Conservation (phyloP, 2,329 filamentous ascomycete species). For the Aschersonia sp. region DNA sequence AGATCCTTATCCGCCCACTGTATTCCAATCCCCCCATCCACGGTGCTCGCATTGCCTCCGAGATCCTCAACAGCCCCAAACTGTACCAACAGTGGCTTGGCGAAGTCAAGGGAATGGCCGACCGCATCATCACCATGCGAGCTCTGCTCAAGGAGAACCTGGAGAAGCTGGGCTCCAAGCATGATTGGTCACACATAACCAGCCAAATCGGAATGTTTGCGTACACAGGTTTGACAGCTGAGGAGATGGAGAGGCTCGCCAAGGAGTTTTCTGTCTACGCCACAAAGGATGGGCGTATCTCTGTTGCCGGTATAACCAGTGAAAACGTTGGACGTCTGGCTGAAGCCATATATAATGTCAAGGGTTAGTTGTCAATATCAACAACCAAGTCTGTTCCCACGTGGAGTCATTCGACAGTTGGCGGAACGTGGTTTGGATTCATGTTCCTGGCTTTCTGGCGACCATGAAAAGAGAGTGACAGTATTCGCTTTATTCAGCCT, state of each 20-base stretch:
- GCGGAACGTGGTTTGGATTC: no score
- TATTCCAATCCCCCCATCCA: constrained; percentile 98
- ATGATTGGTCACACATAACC: constrained; percentile 98
- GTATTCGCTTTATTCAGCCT: no score
- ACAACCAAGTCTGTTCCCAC: not conserved
- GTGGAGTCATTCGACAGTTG: not conserved
- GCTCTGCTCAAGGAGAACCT: constrained; percentile 88
- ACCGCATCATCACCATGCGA: constrained; percentile 98
- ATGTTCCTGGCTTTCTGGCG: no score
- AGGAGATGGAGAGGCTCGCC: constrained; percentile 83
- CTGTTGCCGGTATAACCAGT: constrained; percentile 68
- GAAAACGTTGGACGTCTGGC: constrained; percentile 69
- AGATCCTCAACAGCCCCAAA: constrained; percentile 74
- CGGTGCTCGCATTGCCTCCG: constrained; percentile 83
- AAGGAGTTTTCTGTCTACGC: constrained; percentile 97
- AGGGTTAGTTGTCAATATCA: constrained; percentile 32
- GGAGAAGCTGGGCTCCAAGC: constrained; percentile 85
- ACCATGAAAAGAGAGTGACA: no score
- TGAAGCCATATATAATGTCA: constrained; percentile 74
- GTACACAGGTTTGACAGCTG: constrained; percentile 81
- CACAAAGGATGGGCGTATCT: constrained; percentile 82
- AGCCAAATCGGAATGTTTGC: constrained; percentile 99
- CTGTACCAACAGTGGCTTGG: constrained; percentile 89
- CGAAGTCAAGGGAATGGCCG: constrained; percentile 97
- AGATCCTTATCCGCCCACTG: constrained; percentile 90